phyloP scores from a whole-genome alignment of 2,329 filamentous ascomycete species.

The Lasiodiplodia sp. region DNA sequence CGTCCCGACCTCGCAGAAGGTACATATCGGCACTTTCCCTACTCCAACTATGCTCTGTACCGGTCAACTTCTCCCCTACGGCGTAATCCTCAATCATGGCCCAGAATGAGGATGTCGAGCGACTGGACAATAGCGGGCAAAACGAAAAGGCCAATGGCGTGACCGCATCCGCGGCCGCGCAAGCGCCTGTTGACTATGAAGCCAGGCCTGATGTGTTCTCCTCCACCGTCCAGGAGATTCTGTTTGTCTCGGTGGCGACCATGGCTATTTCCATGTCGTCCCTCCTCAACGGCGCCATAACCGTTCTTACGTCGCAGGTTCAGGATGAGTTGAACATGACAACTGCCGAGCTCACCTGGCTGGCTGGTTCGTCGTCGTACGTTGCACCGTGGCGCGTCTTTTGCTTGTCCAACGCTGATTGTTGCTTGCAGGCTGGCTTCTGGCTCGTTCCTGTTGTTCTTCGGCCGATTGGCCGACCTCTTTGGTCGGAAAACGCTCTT shows the following conservation, averaged over 20 bases:
- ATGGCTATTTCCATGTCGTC: conserved; percentile 70
- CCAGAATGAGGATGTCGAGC: conserved; percentile 5
- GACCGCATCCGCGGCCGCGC: not conserved
- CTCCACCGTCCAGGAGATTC: conserved; percentile 67
- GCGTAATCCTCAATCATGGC: conserved; percentile 4
- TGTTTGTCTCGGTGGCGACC: conserved; percentile 71
- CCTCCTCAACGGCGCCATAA: conserved; percentile 65
- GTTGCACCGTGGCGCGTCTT: conserved; percentile 33
- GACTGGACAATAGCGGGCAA: not conserved
- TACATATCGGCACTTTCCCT: conserved; percentile 2
- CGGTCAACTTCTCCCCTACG: not conserved
- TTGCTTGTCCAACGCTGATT: not conserved
- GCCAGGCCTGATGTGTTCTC: conserved; percentile 65
- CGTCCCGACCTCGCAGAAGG: conserved; percentile 10
- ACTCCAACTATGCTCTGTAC: not conserved
- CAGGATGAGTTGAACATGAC: conserved; percentile 67
- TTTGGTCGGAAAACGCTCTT: conserved; percentile 70
- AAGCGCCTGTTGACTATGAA: not conserved
- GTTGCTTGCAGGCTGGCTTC: conserved; percentile 59
- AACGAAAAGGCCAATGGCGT: conserved; percentile 13
- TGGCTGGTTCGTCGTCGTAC: conserved; percentile 66
- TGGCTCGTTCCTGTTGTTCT: conserved; percentile 70
- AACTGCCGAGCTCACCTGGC: conserved; percentile 72
- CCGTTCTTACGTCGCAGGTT: conserved; percentile 69
- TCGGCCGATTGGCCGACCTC: conserved; percentile 70